Evolutionary conservation across 371 early-diverging fungal genomes (phyloP).

Genomic region (Lichtheimia corymbifera): DNA sequence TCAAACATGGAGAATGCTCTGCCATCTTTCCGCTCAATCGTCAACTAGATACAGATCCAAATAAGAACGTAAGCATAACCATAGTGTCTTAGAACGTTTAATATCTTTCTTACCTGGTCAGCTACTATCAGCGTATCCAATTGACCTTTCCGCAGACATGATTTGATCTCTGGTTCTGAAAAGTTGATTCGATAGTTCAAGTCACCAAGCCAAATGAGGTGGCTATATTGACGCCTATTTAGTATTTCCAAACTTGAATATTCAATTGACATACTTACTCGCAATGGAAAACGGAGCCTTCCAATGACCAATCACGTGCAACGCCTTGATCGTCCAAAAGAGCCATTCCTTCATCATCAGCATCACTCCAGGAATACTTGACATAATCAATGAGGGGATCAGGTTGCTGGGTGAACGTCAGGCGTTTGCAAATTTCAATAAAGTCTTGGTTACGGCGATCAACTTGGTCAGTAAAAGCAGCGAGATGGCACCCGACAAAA

Average conservation of each 20-base stretch:
- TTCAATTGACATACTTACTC: slow-evolving; percentile 49
- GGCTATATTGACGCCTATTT: slow-evolving; percentile 40
- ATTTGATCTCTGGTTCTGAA: slow-evolving; percentile 55
- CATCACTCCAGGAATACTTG: slow-evolving; percentile 44
- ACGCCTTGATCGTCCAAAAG: slow-evolving; percentile 32
- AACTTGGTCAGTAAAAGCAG: slow-evolving; percentile 77
- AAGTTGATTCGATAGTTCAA: slow-evolving; percentile 88
- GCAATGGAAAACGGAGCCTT: slow-evolving; percentile 62
- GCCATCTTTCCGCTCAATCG: slow-evolving; percentile 46
- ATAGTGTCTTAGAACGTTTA: neutral
- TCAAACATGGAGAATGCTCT: slow-evolving; percentile 76
- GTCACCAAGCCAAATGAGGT: slow-evolving; percentile 92
- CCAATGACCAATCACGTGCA: slow-evolving; percentile 34
- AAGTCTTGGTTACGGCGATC: slow-evolving; percentile 90
- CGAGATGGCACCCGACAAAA: slow-evolving; percentile 89
- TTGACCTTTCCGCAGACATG: slow-evolving; percentile 51
- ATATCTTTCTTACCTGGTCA: slow-evolving; percentile 60
- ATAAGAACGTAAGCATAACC: neutral
- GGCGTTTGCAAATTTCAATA: slow-evolving; percentile 73
- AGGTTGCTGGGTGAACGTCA: slow-evolving; percentile 54
- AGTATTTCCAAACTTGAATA: slow-evolving; percentile 1
- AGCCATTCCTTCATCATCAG: slow-evolving; percentile 46
- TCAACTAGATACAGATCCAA: slow-evolving; percentile 17
- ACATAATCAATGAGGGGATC: slow-evolving; percentile 31
- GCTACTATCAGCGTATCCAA: slow-evolving; percentile 55